Evolutionary conservation across 768 basidiomycete species (phyloP), one percentile per base, ranked within the genome.

Genomic region (Hypsizygus marmoreus): DNA sequence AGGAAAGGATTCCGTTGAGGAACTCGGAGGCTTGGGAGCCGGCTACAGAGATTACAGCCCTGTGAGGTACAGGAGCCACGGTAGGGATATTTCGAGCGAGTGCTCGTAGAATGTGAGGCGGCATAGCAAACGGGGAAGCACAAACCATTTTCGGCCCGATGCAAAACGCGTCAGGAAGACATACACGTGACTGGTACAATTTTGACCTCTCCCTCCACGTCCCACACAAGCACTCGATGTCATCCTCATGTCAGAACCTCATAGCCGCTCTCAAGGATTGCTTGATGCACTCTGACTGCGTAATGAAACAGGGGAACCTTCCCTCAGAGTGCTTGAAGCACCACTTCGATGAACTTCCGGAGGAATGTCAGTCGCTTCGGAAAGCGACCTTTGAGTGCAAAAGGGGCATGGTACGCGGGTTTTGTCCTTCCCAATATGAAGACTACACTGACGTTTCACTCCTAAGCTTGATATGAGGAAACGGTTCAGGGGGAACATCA

Each of bases 381-480:
- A 83, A 81, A 64, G 89, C 90, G 9, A 84, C 88, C 1, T 93
- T 88, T 55, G 90, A 95, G 54, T 95, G 93, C 70, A 95, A 95
- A 66, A 77, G 91, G 47, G 89, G 86, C 32, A 88, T 91, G 88
- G 91, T 91, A 47, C 47, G 82, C 72, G 17, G 13, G 19, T 10
- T 48, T 22, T 31, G 24, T 12, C 10, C 31, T 35, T 7, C 1
- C 14, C 38, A 22, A 13, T 28, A 26, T 16, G 16, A 11, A 19
- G 9, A 4, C 16, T 14, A 31, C 14, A 7, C 24, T 40, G 24
- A 39, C 20, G 19, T 37, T 16, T n/a, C 3, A 12, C 34, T 42
- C 1, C 29, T 20, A 40, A 91, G 88, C 67, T 91, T 56, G 88
- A 91, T 59, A 91, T 91, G 88, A 76, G 89, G 43, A 90, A 88